Evolutionary conservation across 768 basidiomycete species (phyloP).

Genomic region (Agaricus subrufescens): DNA sequence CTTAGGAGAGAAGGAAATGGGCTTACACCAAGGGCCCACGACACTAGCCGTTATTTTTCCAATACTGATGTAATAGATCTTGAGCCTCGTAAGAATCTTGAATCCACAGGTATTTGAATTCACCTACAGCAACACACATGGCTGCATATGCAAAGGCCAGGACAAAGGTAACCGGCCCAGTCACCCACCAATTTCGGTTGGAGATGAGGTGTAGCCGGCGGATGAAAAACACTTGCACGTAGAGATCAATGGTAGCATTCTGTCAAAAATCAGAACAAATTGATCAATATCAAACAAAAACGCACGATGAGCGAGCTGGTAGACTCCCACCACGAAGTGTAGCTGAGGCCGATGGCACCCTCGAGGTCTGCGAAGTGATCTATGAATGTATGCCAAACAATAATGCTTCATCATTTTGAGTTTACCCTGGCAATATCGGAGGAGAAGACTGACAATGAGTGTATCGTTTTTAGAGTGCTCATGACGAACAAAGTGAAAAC

Average conservation of each 20-base stretch:
- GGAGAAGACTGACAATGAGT: conserved; percentile 22
- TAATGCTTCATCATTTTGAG: conserved; percentile 16
- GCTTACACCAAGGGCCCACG: conserved; percentile 27
- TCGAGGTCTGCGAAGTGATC: conserved; percentile 23
- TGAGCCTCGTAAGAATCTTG: neutral
- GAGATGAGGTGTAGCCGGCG: conserved; percentile 27
- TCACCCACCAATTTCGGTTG: conserved; percentile 17
- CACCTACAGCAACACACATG: conserved; percentile 23
- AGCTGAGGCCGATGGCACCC: conserved; percentile 24
- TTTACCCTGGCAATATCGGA: neutral
- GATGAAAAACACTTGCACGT: conserved; percentile 29
- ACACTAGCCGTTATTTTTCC: conserved; percentile 11
- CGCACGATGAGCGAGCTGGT: conserved; percentile 26
- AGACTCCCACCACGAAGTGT: conserved; percentile 29
- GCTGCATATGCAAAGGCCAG: conserved; percentile 25
- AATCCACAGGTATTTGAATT: neutral
- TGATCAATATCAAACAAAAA: neutral
- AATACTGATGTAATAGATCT: conserved; percentile 25
- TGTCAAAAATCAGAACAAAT: neutral
- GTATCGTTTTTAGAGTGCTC: conserved; percentile 25
- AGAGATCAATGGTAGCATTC: conserved; percentile 26
- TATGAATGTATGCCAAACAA: conserved; percentile 27
- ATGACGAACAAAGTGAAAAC: conserved; percentile 22
- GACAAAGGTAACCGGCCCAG: conserved; percentile 18
- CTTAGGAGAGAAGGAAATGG: neutral